Conservation (phyloP, 805 yeast species). For the Danielia oregonensis region DNA sequence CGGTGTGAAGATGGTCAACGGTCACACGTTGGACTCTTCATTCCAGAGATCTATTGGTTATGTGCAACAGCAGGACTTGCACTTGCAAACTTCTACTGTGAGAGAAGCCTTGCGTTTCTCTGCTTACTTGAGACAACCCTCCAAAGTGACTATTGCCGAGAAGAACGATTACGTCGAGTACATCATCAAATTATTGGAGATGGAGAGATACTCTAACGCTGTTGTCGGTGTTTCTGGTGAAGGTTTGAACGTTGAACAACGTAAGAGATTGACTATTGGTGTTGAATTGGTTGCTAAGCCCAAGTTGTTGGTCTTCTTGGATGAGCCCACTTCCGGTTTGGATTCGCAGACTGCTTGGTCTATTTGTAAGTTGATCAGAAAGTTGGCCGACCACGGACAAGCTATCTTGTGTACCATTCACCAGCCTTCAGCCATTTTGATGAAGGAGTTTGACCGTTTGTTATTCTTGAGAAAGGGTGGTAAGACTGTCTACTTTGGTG, state of each 20-base stretch:
- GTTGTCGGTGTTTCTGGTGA: conserved; percentile 65
- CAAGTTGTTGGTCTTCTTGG: conserved; percentile 33
- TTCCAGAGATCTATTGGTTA: conserved; percentile 33
- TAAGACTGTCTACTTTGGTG: conserved; percentile 72
- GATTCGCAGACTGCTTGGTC: conserved; percentile 44
- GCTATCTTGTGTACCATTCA: conserved; percentile 60
- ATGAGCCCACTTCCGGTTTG: conserved; percentile 44
- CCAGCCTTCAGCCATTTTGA: conserved; percentile 78
- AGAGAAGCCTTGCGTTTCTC: conserved; percentile 26
- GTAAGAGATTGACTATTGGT: conserved; percentile 49
- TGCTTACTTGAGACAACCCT: conserved; percentile 27
- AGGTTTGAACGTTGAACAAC: conserved; percentile 62
- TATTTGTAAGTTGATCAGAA: conserved; percentile 37
- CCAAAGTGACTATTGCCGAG: conserved; percentile 16
- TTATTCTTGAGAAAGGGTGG: conserved; percentile 70
- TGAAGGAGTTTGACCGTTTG: conserved; percentile 75
- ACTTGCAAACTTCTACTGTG: conserved; percentile 29
- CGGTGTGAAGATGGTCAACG: conserved; percentile 36
- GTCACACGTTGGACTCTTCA: conserved; percentile 20
- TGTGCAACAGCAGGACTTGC: conserved; percentile 33
- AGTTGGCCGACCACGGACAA: conserved; percentile 39
- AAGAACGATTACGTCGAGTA: conserved; percentile 25
- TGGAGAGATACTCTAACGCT: conserved; percentile 28
- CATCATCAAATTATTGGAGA: conserved; percentile 22
- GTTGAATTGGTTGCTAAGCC: conserved; percentile 42